phyloP scores from a whole-genome alignment of 2,329 filamentous ascomycete species.

The Colletotrichum cordylinicola region DNA sequence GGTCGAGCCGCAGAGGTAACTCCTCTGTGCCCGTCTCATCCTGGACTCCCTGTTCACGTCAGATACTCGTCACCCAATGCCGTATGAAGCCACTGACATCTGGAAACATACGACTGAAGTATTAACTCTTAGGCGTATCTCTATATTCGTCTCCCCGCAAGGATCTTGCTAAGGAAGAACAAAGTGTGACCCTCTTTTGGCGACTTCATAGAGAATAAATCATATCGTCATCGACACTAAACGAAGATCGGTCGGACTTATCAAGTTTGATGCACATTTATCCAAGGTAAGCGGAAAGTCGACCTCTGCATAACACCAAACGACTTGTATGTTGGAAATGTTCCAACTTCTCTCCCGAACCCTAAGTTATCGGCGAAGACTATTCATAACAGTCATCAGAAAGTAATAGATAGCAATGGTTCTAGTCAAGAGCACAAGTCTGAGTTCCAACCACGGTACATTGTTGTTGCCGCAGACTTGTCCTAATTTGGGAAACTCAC shows the following conservation, averaged over 20 bases:
- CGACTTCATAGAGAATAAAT: neutral
- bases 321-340: neutral
- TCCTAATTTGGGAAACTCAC: neutral
- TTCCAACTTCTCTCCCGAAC: neutral
- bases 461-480: neutral
- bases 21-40: fast-evolving
- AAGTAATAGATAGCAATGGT: neutral
- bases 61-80: fast-evolving
- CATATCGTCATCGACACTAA: neutral
- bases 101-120: neutral
- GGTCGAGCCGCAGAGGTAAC: neutral
- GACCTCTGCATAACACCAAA: neutral
- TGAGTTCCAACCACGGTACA: neutral
- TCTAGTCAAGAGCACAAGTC: neutral
- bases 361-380: neutral
- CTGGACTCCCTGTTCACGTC: neutral
- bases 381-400: neutral
- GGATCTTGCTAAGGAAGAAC: neutral
- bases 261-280: neutral
- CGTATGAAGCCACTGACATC: fast-evolving
- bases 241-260: neutral
- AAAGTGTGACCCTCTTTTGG: no score
- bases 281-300: neutral
- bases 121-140: neutral
- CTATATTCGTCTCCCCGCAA: neutral